phyloP scores from a whole-genome alignment of 2,329 filamentous ascomycete species.

The Sordariomycetes sp. region DNA sequence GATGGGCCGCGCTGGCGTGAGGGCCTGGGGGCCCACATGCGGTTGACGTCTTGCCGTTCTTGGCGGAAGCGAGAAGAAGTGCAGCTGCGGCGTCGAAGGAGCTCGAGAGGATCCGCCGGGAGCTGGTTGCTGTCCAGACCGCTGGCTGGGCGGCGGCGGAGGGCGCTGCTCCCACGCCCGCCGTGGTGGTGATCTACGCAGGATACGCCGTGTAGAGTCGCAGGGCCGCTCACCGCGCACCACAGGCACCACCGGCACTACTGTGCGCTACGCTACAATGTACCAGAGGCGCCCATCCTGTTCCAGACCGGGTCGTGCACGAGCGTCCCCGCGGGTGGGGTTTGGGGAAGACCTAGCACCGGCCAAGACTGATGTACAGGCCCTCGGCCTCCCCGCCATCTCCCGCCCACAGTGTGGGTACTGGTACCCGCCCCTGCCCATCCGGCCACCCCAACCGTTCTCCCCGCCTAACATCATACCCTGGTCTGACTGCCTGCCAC shows the following conservation, averaged over 20 bases:
- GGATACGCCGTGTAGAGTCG: too few relatives aligned
- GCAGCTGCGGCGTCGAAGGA: too few relatives aligned
- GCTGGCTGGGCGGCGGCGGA: too few relatives aligned
- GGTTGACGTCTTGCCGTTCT: background rate
- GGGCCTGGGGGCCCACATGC: too few relatives aligned
- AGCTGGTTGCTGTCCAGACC: too few relatives aligned
- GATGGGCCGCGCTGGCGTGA: background rate
- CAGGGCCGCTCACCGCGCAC: too few relatives aligned
- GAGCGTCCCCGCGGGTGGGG: background rate
- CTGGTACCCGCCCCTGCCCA: background rate
- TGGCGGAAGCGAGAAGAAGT: background rate
- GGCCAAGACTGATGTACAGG: background rate
- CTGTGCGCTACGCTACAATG: too few relatives aligned
- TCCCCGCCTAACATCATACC: background rate
- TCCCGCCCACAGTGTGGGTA: background rate
- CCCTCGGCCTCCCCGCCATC: background rate
- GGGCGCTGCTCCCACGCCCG: too few relatives aligned
- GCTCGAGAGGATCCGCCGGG: too few relatives aligned
- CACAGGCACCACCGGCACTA: too few relatives aligned
- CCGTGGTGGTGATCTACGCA: too few relatives aligned
- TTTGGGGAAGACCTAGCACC: background rate
- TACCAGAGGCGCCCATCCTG: too few relatives aligned
- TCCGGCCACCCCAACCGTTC: background rate
- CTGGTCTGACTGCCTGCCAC: background rate
- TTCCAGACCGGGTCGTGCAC: background rate